Percentiles rank a stretch among this genome's conserved stretches.
phyloP scores from a whole-genome alignment of 352 stramenopile species.

The Globisporangium orthogonon region DNA sequence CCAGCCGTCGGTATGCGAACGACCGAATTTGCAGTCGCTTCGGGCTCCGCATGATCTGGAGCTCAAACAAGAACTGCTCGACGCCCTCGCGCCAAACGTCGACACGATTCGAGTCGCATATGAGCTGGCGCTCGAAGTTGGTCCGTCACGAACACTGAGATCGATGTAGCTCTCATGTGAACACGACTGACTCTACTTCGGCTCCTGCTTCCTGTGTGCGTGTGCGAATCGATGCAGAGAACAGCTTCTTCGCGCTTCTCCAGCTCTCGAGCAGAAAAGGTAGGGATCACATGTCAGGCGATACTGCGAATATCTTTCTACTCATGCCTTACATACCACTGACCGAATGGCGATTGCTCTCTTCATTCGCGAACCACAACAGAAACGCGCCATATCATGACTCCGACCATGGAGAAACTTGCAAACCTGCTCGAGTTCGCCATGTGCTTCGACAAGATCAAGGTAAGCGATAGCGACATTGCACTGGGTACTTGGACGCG shows the following conservation, averaged over 20 bases:
- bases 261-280: constrained; percentile 49
- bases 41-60: constrained; percentile 25
- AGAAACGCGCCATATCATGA: constrained; percentile 26
- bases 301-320: background rate
- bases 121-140: constrained; percentile 32
- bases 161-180: background rate
- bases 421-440: constrained; percentile 47
- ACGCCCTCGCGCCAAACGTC: constrained; percentile 34
- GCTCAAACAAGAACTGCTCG: constrained; percentile 29
- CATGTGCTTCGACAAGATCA: constrained; percentile 47
- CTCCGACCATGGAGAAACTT: constrained; percentile 40
- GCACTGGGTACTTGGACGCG: background rate
- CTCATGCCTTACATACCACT: background rate
- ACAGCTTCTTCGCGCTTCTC: constrained; percentile 34
- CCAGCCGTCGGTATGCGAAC: too few relatives aligned
- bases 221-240: constrained; percentile 15
- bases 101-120: constrained; percentile 29
- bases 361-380: background rate
- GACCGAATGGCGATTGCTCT: background rate
- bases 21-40: constrained; percentile 20
- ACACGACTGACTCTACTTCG: too few relatives aligned
- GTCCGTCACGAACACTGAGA: constrained; percentile 11
- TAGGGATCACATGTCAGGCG: background rate
- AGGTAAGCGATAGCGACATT: constrained; percentile 12
- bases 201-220: background rate